Evolutionary conservation across 2,329 filamentous ascomycete genomes (phyloP), one percentile per base, ranked within the genome.

Genomic region (Colletotrichum magnum): DNA sequence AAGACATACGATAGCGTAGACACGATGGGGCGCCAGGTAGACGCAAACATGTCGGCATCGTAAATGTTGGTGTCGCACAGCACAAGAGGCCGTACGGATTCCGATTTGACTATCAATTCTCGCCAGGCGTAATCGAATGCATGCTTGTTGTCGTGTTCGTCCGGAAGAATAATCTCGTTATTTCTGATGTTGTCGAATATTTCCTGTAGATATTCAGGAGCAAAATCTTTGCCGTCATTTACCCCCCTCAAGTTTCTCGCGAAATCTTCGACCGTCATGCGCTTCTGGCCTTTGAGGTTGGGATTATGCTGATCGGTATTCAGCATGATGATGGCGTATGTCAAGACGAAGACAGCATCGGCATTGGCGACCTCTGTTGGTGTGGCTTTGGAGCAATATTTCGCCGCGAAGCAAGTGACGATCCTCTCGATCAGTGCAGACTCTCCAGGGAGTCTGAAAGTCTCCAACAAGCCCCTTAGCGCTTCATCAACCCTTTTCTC

Each of bases 121-220:
- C 95, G 95, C 96, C 96, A 99, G 2, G 96, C 95, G 80, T 97
- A 96, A 78, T 98, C 95, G 77, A 98, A 98, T 1, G 94, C 95
- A 81, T 97, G 93, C 78, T 95, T 93, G 79, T 97, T 98, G 77
- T 98, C 95, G 78, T 98, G 96, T 80, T 99, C 96, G 73, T 98
- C 96, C 0, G 96, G 96, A 24, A 99, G 83, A 72, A 99, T 98
- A 72, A 99, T 99, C 80, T 99, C 96, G 73, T 96, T 94, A 18
- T 90, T 90, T 78, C 92, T 94, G 83, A 99, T 99, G 0, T 94
- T 94, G 74, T 97, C 91, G 76, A 92, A 99, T 64, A 98, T 97
- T 2, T 89, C 89, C 76, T 94, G 89, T 0, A 99, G 86, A 76
- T 95, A 98, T 71, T 95, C 92, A 0, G 89, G 87, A 6, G 91